Evolutionary conservation across 768 basidiomycete species (phyloP), one percentile per base, ranked within the genome.

Genomic region (Amanita polypyramis): DNA sequence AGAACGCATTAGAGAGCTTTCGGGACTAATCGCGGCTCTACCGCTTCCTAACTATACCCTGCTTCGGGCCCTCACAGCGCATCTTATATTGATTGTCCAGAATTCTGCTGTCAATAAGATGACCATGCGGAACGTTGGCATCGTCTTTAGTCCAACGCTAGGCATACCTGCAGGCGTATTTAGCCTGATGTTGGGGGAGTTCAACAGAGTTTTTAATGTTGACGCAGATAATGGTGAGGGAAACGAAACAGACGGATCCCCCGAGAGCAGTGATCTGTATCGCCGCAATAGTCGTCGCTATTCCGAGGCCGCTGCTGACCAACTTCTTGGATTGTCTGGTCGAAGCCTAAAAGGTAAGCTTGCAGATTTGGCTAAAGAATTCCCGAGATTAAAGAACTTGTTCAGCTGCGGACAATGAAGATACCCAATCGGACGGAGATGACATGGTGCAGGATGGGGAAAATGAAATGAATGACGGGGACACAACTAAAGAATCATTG

Each of bases 111-210:
- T 85, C 50, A 96, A 96, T 79, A 98, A 94, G 72, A 99, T 99
- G 96, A 94, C 87, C 35, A 84, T 98, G 79, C 82, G 95, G 39
- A 99, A 99, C 62, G 91, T 99, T 21, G 94, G 95, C 14, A 98
- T 99, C 51, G 95, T 98, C 19, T 97, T 98, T 68, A 94, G 92
- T 54, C 96, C 96, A 2, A 98, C 96, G 0, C 72, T 99, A 10
- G 93, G 92, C 37, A 96, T 99, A 56, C 95, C 95, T n/a, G 95
- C 95, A 2, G 91, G 91, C 5, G 88, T 97, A 36, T 94, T 98
- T 65, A 92, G 89, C 59, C 68, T 96, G 53, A 90, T 98, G 82
- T 76, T 98, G 25, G 83, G 80, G 49, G 90, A 96, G 61, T 97
- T 94, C 67, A 90, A 89, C 55, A 77, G 82, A 12, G 92, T 95